Conservation (phyloP, 1,284 basidiomycete genomes). For the Ceratobasidium sp. region DNA sequence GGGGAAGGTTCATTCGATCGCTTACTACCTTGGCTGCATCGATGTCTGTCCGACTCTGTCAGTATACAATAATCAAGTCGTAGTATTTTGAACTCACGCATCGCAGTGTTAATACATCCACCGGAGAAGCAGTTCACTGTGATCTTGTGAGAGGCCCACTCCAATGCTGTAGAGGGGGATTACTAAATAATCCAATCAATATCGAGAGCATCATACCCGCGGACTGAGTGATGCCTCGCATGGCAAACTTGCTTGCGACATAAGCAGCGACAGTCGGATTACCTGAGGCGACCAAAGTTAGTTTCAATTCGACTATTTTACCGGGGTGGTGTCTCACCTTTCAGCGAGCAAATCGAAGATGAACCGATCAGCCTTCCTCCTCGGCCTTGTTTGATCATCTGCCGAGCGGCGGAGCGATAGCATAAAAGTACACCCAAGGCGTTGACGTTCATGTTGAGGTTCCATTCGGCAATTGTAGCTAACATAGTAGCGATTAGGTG, state of each 20-base stretch:
- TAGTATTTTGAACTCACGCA: conserved; percentile 43
- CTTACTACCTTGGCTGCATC: conserved; percentile 17
- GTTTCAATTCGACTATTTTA: background rate
- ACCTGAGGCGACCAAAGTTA: background rate
- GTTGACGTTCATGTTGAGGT: conserved; percentile 48
- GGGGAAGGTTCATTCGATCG: conserved; percentile 35
- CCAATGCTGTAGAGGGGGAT: conserved; percentile 41
- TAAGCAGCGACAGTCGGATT: conserved; percentile 36
- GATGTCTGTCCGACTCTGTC: conserved; percentile 25
- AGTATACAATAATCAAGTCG: background rate
- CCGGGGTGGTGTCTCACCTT: conserved; percentile 14
- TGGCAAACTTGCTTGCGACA: conserved; percentile 49
- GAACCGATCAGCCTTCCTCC: conserved; percentile 53
- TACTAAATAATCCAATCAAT: background rate
- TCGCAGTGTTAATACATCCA: conserved; percentile 48
- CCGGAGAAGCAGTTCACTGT: conserved; percentile 50
- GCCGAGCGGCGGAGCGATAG: conserved; percentile 53
- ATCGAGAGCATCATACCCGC: conserved; percentile 29
- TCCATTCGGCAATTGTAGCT: conserved; percentile 47
- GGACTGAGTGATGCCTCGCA: conserved; percentile 48
- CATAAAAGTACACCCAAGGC: conserved; percentile 50
- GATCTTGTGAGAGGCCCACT: conserved; percentile 48
- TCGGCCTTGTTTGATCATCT: conserved; percentile 54
- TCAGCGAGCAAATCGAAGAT: conserved; percentile 47
- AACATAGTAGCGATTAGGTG: conserved; percentile 4